Percentiles rank a stretch among this genome's conserved stretches.
phyloP scores from a whole-genome alignment of 495 filamentous ascomycete genomes.

The Lentithecium fluviatile region DNA sequence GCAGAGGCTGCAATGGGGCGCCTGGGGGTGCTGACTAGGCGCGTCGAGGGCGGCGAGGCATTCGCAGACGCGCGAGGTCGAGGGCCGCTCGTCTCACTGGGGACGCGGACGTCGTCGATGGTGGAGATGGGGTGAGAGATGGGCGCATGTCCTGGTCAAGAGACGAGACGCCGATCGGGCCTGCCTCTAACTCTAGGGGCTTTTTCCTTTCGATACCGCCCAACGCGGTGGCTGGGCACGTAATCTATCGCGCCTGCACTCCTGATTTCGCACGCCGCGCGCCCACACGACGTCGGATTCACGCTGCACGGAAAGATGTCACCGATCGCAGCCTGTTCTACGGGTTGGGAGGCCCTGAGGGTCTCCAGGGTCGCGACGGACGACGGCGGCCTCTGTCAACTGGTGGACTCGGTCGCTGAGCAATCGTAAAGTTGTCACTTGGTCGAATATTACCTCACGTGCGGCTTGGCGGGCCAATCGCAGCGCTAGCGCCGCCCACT shows the following conservation, averaged over 20 bases:
- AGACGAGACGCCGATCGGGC: slow-evolving; percentile 16
- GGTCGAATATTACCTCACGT: background rate
- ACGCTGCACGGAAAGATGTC: background rate
- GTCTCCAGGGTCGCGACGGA: background rate
- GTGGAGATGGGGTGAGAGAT: slow-evolving; percentile 12
- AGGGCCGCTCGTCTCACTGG: slow-evolving; percentile 6
- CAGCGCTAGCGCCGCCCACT: background rate
- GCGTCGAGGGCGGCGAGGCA: slow-evolving; percentile 5
- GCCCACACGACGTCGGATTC: background rate
- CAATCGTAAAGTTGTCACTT: slow-evolving; percentile 19
- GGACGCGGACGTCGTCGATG: slow-evolving; percentile 1
- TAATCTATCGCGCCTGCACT: slow-evolving; percentile 18
- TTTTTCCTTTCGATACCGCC: slow-evolving; percentile 13
- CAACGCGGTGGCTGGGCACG: slow-evolving; percentile 20
- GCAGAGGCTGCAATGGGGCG: slow-evolving; percentile 21
- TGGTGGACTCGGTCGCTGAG: background rate
- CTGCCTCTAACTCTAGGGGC: slow-evolving; percentile 3
- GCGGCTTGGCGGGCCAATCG: background rate
- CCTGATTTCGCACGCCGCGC: background rate
- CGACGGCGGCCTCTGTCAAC: background rate
- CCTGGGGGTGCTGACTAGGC: slow-evolving; percentile 11
- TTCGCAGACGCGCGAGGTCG: slow-evolving; percentile 10
- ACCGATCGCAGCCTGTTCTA: background rate
- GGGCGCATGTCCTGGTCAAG: slow-evolving; percentile 8
- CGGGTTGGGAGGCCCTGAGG: background rate